Percentiles rank a stretch among this genome's conserved stretches.
Conservation (phyloP, 352 stramenopile species). For the Globisporangium echinulatum region DNA sequence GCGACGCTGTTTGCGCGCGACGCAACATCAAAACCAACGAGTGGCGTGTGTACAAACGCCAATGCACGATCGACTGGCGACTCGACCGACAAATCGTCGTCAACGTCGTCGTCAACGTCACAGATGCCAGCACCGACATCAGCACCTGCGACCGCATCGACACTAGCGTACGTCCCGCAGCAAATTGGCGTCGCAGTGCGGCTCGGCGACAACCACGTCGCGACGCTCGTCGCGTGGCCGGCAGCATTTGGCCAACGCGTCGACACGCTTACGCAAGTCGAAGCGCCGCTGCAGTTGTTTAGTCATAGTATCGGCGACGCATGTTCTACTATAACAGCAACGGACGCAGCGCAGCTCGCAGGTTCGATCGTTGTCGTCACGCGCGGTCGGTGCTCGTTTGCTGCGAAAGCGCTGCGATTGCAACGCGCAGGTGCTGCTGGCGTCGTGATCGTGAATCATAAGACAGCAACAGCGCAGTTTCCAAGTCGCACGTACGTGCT, state of each 20-base stretch:
- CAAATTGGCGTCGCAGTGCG: constrained; percentile 60
- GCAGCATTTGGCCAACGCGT: constrained; percentile 60
- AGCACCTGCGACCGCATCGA: not conserved
- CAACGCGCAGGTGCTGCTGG: constrained; percentile 49
- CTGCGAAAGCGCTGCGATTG: constrained; percentile 61
- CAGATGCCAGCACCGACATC: no score
- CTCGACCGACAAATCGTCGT: not conserved
- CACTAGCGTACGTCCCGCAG: constrained; percentile 5
- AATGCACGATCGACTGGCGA: constrained; percentile 9
- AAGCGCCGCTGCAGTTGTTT: constrained; percentile 50
- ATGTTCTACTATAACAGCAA: constrained; percentile 26
- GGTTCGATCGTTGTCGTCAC: constrained; percentile 66
- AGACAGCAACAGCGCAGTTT: constrained; percentile 26
- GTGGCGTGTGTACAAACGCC: constrained; percentile 44
- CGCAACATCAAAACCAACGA: constrained; percentile 4
- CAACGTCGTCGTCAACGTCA: no score
- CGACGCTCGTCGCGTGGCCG: constrained; percentile 59
- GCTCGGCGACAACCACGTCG: constrained; percentile 46
- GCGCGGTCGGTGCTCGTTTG: constrained; percentile 71
- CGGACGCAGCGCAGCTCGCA: constrained; percentile 16
- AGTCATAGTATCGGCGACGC: constrained; percentile 34
- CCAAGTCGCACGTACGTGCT: constrained; percentile 58
- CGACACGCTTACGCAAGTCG: constrained; percentile 28
- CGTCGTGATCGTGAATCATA: constrained; percentile 70
- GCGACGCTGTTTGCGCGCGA: constrained; percentile 40